Evolutionary conservation across 2,329 filamentous ascomycete species (phyloP), one percentile per base, ranked within the genome.

Genomic region (Zarea fungicola): DNA sequence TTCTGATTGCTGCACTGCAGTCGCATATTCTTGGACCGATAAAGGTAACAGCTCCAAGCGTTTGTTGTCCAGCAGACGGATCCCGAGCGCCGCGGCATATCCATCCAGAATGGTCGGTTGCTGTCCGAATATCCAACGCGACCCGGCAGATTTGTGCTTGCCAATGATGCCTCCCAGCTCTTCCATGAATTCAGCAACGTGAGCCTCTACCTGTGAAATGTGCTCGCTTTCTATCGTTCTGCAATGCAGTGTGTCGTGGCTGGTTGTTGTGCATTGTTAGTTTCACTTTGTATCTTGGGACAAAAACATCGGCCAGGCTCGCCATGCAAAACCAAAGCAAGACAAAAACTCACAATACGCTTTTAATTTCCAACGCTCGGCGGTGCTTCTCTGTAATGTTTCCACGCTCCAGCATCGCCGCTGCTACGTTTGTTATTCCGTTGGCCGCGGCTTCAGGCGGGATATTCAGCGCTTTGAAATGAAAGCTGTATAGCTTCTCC

Each of bases 281-380:
- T 9, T 28, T 25, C 23, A n/a, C n/a, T 42, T n/a, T n/a, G n/a
- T n/a, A n/a, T n/a, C n/a, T n/a, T n/a, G n/a, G n/a, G n/a, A n/a
- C n/a, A n/a, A n/a, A n/a, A n/a, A n/a, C n/a, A n/a, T n/a, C n/a
- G n/a, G n/a, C n/a, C n/a, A n/a, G n/a, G n/a, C n/a, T n/a, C n/a
- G n/a, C n/a, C n/a, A n/a, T n/a, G n/a, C n/a, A n/a, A n/a, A n/a
- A n/a, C n/a, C n/a, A n/a, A n/a, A n/a, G n/a, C n/a, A n/a, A n/a
- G n/a, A n/a, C n/a, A n/a, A n/a, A n/a, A n/a, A 61, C 62, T 58
- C 55, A 64, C 61, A 60, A 61, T 18, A 63, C 41, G 19, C 58
- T 63, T 39, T 62, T 62, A 23, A 63, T 59, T 52, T 65, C 62
- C 5, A 65, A 55, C 2, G 58, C 58, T 29, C 62, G 56, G 2